phyloP scores from a whole-genome alignment of 305 asterid genomes.

The Ilex paraguariensis region DNA sequence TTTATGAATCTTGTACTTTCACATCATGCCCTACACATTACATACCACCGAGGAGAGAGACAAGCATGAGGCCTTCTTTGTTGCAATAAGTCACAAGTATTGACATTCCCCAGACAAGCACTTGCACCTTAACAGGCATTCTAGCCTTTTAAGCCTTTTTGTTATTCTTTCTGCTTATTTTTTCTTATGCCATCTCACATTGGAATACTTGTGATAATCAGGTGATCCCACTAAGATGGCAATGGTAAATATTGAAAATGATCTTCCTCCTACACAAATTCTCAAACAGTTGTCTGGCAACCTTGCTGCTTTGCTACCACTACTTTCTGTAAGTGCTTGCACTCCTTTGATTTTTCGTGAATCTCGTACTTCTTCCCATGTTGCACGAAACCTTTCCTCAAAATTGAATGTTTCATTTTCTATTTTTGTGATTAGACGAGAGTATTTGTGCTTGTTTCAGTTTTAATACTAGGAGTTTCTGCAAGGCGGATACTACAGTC shows the following conservation, averaged over 20 bases:
- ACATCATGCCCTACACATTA: too few relatives aligned
- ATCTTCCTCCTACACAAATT: slow-evolving; percentile 37
- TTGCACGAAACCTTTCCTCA: not conserved
- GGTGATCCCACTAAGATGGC: slow-evolving; percentile 97
- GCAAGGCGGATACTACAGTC: too few relatives aligned
- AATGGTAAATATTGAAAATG: slow-evolving; percentile 41
- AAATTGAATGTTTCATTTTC: not conserved
- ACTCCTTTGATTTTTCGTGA: slow-evolving; percentile 3
- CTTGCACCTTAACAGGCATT: too few relatives aligned
- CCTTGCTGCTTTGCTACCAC: slow-evolving; percentile 55
- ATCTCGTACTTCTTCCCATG: not conserved
- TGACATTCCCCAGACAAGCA: too few relatives aligned
- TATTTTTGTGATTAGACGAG: not conserved
- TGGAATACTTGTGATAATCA: slow-evolving; percentile 19
- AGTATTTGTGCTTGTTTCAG: not conserved
- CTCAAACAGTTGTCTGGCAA: slow-evolving; percentile 53
- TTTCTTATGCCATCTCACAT: not conserved
- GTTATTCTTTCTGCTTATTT: not conserved
- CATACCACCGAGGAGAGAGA: too few relatives aligned
- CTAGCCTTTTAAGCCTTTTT: too few relatives aligned
- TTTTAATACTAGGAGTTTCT: too few relatives aligned
- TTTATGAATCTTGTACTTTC: too few relatives aligned
- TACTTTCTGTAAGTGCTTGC: slow-evolving; percentile 53
- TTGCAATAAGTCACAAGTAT: too few relatives aligned
- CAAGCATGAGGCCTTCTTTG: too few relatives aligned